Conservation (phyloP, 75 land plant genomes). For the Cupressus sempervirens region DNA sequence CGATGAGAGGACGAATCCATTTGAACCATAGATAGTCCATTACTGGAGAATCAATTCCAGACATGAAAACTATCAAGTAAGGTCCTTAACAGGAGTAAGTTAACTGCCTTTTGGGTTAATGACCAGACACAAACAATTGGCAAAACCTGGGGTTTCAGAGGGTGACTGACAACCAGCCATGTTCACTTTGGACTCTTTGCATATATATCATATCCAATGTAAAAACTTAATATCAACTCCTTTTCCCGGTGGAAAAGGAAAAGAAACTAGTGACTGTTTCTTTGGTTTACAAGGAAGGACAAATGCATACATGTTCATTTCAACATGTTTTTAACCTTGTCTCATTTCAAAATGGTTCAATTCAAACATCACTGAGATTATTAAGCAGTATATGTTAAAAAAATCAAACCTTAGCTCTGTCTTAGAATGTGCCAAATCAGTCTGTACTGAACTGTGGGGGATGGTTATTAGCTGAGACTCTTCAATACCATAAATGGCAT, state of each 20-base stretch:
- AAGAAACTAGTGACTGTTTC: not conserved
- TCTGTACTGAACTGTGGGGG: conserved; percentile 84
- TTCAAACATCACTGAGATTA: not conserved
- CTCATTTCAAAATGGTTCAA: not conserved
- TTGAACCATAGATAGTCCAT: not conserved
- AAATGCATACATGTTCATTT: not conserved
- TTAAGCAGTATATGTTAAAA: not conserved
- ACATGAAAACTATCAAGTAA: not conserved
- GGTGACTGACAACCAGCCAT: not conserved
- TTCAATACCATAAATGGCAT: conserved; percentile 85
- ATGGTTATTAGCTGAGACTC: conserved; percentile 87
- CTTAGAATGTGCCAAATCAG: conserved; percentile 83
- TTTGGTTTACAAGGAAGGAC: not conserved
- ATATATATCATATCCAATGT: not conserved
- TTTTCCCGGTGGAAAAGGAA: not conserved
- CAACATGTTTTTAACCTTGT: not conserved
- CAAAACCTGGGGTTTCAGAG: not conserved
- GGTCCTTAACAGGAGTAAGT: not conserved
- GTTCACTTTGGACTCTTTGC: not conserved
- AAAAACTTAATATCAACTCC: not conserved
- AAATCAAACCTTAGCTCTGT: conserved; percentile 67
- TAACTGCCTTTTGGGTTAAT: not conserved
- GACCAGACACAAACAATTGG: not conserved
- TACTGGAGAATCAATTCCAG: not conserved
- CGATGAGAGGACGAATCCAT: not conserved